Evolutionary conservation across 2,329 filamentous ascomycete genomes (phyloP), one percentile per base, ranked within the genome.

Genomic region (Incumbomyces lentus): DNA sequence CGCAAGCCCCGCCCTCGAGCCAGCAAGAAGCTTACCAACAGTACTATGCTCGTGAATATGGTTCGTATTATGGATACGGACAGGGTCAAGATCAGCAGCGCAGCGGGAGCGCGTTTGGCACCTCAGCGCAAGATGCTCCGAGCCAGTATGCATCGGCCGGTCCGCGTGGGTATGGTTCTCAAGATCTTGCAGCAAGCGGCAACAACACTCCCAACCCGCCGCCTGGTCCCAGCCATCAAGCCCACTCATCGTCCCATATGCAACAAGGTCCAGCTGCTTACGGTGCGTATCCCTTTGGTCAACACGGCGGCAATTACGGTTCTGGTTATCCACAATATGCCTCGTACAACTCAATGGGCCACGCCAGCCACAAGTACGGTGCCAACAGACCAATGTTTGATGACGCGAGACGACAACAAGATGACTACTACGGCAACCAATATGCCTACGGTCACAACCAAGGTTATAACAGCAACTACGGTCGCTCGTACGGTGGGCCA

Each of bases 191-290:
- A 59, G 87, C 83, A 69, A 95, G 87, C 62, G 90, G 88, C 37
- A 84, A 92, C 64, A 90, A 84, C 59, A 95, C 89, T 2, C 89
- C 90, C 31, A 92, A 93, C 68, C 88, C 89, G 22, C n/a, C 32
- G 32, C n/a, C 22, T 5, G 44, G n/a, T 31, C 30, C 36, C 10
- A 74, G 82, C 34, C 75, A 77, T 53, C 66, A 68, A 46, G 68
- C 68, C 41, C 71, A 75, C 51, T 74, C 74, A 40, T 64, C 68
- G 50, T 72, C 75, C 56, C 72, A 74, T 49, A 68, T 72, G 60
- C 70, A 71, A 48, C 45, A 64, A 43, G 40, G 44, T 30, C 40
- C 34, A 26, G 67, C 65, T 51, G 71, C 67, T 47, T 72, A 76
- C 54, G 63, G 66, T 46, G 74, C 68, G 52, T 81, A 79, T 61